A percentile compares a stretch with the other conserved stretches of the same genome.
These are phyloP conservation scores for Ogataea dorogensis DNA, from an alignment of 805 yeast genomes.

Conservation along the genomic window DNA sequence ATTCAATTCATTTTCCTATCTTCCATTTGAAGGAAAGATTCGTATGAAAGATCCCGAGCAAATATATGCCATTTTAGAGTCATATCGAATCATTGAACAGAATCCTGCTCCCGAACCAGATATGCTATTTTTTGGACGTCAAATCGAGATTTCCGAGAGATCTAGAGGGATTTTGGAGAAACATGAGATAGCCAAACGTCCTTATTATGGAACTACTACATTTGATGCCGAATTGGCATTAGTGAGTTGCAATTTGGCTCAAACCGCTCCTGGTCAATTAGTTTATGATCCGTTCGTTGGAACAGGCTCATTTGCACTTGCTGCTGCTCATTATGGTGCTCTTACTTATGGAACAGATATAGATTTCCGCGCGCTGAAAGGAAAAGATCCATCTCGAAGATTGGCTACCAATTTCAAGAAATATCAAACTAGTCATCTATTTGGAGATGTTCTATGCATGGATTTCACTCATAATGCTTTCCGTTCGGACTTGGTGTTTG, in stretches of 20 bases:
- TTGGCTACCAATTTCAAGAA: conserved; percentile 67
- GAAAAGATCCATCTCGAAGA: conserved; percentile 46
- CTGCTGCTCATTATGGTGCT: conserved; percentile 85
- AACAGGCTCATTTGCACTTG: conserved; percentile 89
- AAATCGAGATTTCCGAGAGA: conserved; percentile 62
- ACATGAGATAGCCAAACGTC: conserved; percentile 78
- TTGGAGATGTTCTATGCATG: conserved; percentile 81
- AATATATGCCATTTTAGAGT: conserved; percentile 70
- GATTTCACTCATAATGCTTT: conserved; percentile 92
- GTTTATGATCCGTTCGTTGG: conserved; percentile 96
- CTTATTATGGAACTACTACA: conserved; percentile 92
- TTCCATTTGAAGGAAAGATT: conserved; percentile 76
- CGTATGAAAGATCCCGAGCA: conserved; percentile 74
- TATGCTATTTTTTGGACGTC: conserved; percentile 72
- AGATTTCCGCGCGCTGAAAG: conserved; percentile 75
- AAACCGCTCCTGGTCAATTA: conserved; percentile 59
- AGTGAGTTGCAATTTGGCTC: conserved; percentile 84
- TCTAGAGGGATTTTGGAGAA: conserved; percentile 62
- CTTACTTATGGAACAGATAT: conserved; percentile 84
- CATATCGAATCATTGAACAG: conserved; percentile 43
- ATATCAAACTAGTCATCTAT: conserved; percentile 56
- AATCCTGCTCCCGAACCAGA: conserved; percentile 48
- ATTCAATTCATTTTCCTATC: conserved; percentile 69
- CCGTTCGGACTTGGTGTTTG: conserved; percentile 59
- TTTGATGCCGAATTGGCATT: conserved; percentile 92